These are phyloP conservation scores for Petunia secreta DNA, from an alignment of 257 asterid species.

Conservation along the genomic window DNA sequence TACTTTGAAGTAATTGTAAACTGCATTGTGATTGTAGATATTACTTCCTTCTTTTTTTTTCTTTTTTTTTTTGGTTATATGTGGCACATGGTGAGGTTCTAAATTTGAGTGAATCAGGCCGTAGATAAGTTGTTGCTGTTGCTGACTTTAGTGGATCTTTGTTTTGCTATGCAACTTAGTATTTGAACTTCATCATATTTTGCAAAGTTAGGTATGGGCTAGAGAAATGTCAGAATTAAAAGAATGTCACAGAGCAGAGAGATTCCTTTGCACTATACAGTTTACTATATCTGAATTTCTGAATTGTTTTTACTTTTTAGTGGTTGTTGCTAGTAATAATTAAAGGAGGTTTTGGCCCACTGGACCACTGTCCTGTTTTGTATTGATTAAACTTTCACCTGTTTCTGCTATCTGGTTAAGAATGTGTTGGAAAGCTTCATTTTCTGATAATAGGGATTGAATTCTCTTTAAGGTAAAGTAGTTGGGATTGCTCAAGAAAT, in stretches of 20 bases:
- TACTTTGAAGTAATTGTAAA: not conserved
- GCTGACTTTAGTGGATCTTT: not conserved
- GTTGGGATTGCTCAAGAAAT: not conserved
- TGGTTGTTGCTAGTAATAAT: not conserved
- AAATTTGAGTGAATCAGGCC: slow-evolving; percentile 4
- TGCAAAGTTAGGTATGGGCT: not conserved
- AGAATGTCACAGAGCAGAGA: not conserved
- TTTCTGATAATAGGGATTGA: not conserved
- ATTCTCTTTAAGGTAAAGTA: slow-evolving; percentile 10
- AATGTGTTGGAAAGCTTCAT: not conserved
- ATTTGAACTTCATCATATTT: not conserved
- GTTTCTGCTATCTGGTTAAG: slow-evolving; percentile 5
- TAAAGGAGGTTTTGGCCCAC: not conserved
- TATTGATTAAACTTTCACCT: not conserved
- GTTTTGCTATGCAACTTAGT: not conserved
- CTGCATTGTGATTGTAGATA: not conserved
- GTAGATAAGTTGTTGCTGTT: slow-evolving; percentile 16
- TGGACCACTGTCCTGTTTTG: not conserved
- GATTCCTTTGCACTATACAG: not conserved
- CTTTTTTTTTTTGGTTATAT: not conserved
- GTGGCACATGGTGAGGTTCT: not conserved
- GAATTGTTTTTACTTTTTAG: not conserved
- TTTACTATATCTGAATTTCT: not conserved
- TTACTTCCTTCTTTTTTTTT: not conserved
- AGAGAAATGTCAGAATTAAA: not conserved